Evolutionary conservation across 257 asterid species (phyloP).

Genomic region (Nicotiana benthamiana): DNA sequence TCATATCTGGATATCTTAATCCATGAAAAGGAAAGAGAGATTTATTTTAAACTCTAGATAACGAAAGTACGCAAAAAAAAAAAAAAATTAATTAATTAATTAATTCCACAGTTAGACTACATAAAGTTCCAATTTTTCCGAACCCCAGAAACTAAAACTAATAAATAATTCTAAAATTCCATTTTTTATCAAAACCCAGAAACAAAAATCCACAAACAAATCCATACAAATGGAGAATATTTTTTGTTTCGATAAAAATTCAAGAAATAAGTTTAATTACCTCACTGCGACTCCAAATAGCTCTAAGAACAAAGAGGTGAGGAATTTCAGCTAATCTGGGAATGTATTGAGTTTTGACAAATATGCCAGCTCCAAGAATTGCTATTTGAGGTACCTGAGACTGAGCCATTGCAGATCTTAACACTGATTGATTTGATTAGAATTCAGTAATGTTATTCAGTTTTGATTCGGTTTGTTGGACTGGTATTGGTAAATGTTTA

Average conservation of each 20-base stretch:
- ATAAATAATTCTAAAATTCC: not conserved
- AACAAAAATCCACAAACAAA: not conserved
- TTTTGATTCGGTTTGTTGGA: too few relatives aligned
- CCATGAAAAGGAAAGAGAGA: too few relatives aligned
- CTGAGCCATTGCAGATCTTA: slow-evolving; percentile 27
- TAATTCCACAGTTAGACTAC: not conserved
- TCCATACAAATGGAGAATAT: not conserved
- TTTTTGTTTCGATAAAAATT: not conserved
- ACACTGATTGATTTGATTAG: not conserved
- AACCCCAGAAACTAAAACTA: not conserved
- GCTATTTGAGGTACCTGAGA: slow-evolving; percentile 55
- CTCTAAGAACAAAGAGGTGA: slow-evolving; percentile 43
- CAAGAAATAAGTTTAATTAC: slow-evolving; percentile 13
- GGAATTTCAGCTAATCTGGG: slow-evolving; percentile 91
- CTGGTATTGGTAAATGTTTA: too few relatives aligned
- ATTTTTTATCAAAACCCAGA: not conserved
- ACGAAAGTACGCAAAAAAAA: too few relatives aligned
- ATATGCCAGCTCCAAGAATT: slow-evolving; percentile 84
- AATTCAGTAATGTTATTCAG: too few relatives aligned
- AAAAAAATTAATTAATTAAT: too few relatives aligned
- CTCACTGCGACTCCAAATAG: slow-evolving; percentile 90
- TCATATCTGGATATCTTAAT: too few relatives aligned
- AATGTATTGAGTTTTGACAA: slow-evolving; percentile 62
- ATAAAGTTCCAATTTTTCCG: not conserved
- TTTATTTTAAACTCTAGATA: too few relatives aligned